Evolutionary conservation across 2,329 filamentous ascomycete species (phyloP).

Genomic region (Penicillium sp.): DNA sequence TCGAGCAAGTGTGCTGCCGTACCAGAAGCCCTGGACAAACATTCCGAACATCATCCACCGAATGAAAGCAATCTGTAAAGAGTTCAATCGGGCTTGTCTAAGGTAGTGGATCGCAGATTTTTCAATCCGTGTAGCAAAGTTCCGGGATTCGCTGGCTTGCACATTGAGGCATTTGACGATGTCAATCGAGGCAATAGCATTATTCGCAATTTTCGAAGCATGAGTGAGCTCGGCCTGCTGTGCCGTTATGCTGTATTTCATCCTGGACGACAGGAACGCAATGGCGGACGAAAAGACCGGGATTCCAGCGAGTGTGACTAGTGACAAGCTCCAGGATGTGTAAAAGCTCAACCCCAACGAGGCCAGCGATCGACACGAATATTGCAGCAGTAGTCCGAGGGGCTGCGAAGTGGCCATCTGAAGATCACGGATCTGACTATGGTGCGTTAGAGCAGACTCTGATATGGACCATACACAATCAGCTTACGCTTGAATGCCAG

Average conservation of each 20-base stretch:
- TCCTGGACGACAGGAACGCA: slow-evolving; percentile 56
- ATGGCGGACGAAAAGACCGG: slow-evolving; percentile 65
- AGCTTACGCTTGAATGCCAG: slow-evolving; percentile 67
- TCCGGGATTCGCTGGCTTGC: slow-evolving; percentile 64
- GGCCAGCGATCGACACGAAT: slow-evolving; percentile 61
- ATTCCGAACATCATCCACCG: slow-evolving; percentile 72
- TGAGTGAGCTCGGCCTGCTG: slow-evolving; percentile 67
- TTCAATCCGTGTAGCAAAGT: slow-evolving; percentile 60
- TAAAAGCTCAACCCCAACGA: slow-evolving; percentile 71
- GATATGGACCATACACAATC: neutral
- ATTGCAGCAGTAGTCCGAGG: slow-evolving; percentile 66
- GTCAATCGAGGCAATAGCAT: slow-evolving; percentile 71
- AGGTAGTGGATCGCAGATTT: slow-evolving; percentile 63
- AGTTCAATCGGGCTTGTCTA: slow-evolving; percentile 65
- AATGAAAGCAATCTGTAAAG: slow-evolving; percentile 69
- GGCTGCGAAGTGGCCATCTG: slow-evolving; percentile 77
- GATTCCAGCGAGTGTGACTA: slow-evolving; percentile 71
- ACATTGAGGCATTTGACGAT: slow-evolving; percentile 84
- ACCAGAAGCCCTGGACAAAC: slow-evolving; percentile 90
- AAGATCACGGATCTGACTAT: slow-evolving; percentile 75
- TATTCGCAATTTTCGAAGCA: slow-evolving; percentile 69
- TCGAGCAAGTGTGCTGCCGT: slow-evolving; percentile 68
- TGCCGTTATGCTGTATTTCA: slow-evolving; percentile 64
- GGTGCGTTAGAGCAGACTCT: slow-evolving; percentile 4
- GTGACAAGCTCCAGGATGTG: slow-evolving; percentile 78